phyloP scores from a whole-genome alignment of 768 basidiomycete species.

The Amanita polypyramis region DNA sequence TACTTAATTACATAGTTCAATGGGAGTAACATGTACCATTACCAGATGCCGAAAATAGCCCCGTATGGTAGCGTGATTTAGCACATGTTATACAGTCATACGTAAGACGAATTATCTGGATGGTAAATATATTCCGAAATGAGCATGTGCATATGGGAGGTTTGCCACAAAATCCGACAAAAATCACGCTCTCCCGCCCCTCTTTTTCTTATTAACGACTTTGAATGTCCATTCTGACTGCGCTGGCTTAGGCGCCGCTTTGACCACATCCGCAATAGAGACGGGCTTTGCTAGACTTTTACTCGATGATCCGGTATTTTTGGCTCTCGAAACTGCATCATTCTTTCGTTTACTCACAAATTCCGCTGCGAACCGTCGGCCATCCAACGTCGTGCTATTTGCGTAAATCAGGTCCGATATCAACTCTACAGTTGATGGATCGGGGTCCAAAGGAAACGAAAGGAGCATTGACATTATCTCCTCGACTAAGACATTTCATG shows the following conservation, averaged over 20 bases:
- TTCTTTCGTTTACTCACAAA: slow-evolving; percentile 81
- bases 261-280: slow-evolving; percentile 86
- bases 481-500: slow-evolving; percentile 52
- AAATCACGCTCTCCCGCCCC: slow-evolving; percentile 47
- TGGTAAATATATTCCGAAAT: slow-evolving; percentile 3
- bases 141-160: neutral
- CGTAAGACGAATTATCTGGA: slow-evolving; percentile 3
- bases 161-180: neutral
- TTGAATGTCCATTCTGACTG: slow-evolving; percentile 85
- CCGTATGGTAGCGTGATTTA: neutral
- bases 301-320: slow-evolving; percentile 13
- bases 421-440: slow-evolving; percentile 73
- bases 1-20: neutral
- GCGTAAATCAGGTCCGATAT: slow-evolving; percentile 94
- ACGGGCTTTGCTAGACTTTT: slow-evolving; percentile 40
- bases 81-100: slow-evolving; percentile 6
- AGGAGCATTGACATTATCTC: slow-evolving; percentile 95
- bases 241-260: slow-evolving; percentile 68
- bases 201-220: slow-evolving; percentile 95
- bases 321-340: slow-evolving; percentile 39
- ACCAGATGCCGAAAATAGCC: neutral
- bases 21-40: neutral
- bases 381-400: slow-evolving; percentile 91
- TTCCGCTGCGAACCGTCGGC: slow-evolving; percentile 88
- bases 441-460: slow-evolving; percentile 87